phyloP scores from a whole-genome alignment of 2,329 filamentous ascomycete species.

The Periconia sp. region DNA sequence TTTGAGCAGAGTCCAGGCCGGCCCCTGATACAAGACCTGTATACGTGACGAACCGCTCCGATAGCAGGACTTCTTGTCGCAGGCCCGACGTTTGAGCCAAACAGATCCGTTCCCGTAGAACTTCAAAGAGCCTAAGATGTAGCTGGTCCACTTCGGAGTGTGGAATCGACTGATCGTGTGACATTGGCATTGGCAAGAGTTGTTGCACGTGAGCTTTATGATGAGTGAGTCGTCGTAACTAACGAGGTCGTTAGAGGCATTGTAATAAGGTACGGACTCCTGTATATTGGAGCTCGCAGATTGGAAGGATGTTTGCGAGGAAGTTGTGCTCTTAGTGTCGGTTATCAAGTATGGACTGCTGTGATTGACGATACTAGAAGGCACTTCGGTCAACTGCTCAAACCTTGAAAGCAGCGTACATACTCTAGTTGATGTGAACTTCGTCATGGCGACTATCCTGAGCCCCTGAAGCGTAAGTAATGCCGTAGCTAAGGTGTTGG shows the following conservation, averaged over 20 bases:
- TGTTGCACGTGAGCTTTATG: slow-evolving; percentile 1
- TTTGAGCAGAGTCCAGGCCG: slow-evolving; percentile 4
- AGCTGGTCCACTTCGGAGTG: not conserved
- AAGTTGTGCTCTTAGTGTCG: not conserved
- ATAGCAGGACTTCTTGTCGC: slow-evolving; percentile 8
- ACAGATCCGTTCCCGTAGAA: slow-evolving; percentile 4
- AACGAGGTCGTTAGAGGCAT: no score
- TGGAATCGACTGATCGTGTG: slow-evolving; percentile 1
- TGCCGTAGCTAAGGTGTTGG: not conserved
- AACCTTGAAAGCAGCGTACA: not conserved
- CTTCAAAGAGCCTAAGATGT: slow-evolving; percentile 2
- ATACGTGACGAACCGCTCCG: not conserved
- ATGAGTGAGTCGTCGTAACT: no score
- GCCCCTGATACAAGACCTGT: slow-evolving; percentile 7
- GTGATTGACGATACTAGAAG: not conserved
- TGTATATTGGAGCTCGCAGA: not conserved
- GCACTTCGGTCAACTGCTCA: not conserved
- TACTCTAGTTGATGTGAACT: not conserved
- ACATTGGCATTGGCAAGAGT: slow-evolving; percentile 7
- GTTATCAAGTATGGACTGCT: not conserved
- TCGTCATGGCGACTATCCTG: not conserved
- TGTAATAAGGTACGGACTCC: no score
- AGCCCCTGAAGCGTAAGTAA: not conserved
- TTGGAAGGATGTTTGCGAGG: not conserved
- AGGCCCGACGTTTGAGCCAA: slow-evolving; percentile 1